Base-by-base conservation (phyloP, 1,284 basidiomycete genomes). In the Sporisorium reilianum region DNA sequence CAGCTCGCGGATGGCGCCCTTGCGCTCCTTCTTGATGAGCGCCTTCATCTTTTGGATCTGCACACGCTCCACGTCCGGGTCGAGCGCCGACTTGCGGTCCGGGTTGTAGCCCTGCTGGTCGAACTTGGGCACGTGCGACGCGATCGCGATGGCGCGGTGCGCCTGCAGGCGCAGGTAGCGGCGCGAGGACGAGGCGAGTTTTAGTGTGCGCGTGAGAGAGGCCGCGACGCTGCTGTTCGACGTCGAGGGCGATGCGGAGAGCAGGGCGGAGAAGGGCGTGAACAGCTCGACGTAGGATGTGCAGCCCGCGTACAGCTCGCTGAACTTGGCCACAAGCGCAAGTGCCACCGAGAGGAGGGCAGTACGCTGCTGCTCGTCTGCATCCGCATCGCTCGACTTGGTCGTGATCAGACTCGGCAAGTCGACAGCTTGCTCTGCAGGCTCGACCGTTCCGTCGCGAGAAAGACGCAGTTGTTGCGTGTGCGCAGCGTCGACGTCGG, bases 141-240 rank as follows among this genome's bases (percentile, higher is more conserved):
- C 90, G 78, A 99, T 97, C 8, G 97, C 93, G 55, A 99, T 95
- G 2, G 95, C 94, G 84, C 96, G 97, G 88, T 99, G 97, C 2
- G 92, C 89, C 87, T 99, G 97, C 30, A 99, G 88, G 12, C 88
- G 88, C 40, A 99, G 90, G 0, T 95, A 94, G 56, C 88, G 89
- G 38, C 96, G 92, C 1, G 89, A 88, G 81, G 91, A 89, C 5
- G 85, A 86, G 0, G 94, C 87, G 80, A 95, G 91, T 75, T 90
- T 91, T 64, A 87, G 25, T 91, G 89, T 30, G 83, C 81, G 18
- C 92, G 84, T 20, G 86, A 88, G 62, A 88, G 85, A 41, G 87
- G 80, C 2, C 86, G 86, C 2, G 85, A 78, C 12, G 60, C 55
- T 52, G 28, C 59, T 63, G 53, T 54, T 66, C 44, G 22, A 76